phyloP scores from a whole-genome alignment of 192 early-diverging fungal genomes.

The Gonapodya sp. region DNA sequence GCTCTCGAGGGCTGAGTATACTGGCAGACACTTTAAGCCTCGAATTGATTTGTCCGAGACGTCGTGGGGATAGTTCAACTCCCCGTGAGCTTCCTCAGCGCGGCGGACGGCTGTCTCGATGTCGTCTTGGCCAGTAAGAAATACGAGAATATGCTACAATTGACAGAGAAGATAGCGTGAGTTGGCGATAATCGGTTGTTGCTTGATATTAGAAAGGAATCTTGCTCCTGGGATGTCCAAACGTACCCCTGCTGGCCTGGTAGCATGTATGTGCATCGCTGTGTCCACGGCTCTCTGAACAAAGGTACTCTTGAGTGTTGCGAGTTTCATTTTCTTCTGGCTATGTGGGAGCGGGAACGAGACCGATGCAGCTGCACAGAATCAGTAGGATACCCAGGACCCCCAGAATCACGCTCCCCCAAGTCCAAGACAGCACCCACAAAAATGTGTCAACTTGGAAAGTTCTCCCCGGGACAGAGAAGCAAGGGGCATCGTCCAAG shows the following conservation, averaged over 20 bases:
- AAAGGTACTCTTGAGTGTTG: conserved; percentile 18
- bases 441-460: conserved; percentile 14
- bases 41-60: conserved; percentile 29
- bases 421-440: conserved; percentile 11
- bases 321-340: background rate
- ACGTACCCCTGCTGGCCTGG: conserved; percentile 32
- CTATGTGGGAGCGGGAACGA: background rate
- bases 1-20: conserved; percentile 69
- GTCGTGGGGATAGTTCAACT: conserved; percentile 33
- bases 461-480: conserved; percentile 64
- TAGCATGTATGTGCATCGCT: conserved; percentile 47
- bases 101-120: conserved; percentile 47
- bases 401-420: background rate
- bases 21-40: conserved; percentile 42
- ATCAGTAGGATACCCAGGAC: background rate
- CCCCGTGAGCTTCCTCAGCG: conserved; percentile 33
- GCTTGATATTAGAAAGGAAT: background rate
- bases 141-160: conserved; percentile 37
- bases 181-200: background rate
- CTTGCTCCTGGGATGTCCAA: background rate
- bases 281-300: conserved; percentile 37
- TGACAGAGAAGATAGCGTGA: background rate
- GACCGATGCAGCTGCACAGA: background rate
- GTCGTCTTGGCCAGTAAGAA: conserved; percentile 50
- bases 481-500: conserved; percentile 70